These are phyloP conservation scores for Coemansia sp. DNA, from an alignment of 192 early-diverging fungal species.

Conservation along the genomic window DNA sequence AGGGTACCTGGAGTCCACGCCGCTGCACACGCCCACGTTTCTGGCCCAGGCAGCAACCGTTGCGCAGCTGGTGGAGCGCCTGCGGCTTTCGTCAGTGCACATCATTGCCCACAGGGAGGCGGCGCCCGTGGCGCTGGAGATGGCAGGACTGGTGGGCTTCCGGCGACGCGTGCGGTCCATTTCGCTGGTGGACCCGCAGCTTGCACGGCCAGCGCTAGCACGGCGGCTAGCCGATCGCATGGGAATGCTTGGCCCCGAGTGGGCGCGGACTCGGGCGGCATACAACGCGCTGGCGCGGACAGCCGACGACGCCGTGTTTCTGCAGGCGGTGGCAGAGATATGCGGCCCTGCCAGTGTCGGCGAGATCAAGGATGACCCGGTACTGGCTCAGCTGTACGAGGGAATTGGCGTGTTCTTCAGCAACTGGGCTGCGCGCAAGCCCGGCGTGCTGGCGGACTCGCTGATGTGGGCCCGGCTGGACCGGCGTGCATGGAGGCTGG, in stretches of 20 bases:
- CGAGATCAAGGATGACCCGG: conserved; percentile 45
- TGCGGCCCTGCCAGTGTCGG: conserved; percentile 31
- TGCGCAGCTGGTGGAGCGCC: conserved; percentile 40
- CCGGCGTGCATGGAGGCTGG: conserved; percentile 33
- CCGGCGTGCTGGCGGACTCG: conserved; percentile 33
- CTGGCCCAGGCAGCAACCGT: conserved; percentile 38
- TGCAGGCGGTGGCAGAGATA: conserved; percentile 33
- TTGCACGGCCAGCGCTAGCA: conserved; percentile 18
- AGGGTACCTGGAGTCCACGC: conserved; percentile 44
- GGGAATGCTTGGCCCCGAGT: conserved; percentile 39
- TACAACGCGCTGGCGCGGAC: conserved; percentile 50
- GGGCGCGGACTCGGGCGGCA: conserved; percentile 47
- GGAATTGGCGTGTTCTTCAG: conserved; percentile 52
- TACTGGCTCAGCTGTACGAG: conserved; percentile 46
- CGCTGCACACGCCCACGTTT: conserved; percentile 26
- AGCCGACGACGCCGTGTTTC: conserved; percentile 36
- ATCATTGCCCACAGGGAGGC: conserved; percentile 42
- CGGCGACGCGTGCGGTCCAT: conserved; percentile 42
- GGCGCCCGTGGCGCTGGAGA: conserved; percentile 48
- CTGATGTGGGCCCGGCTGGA: conserved; percentile 40
- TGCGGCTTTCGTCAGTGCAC: conserved; percentile 40
- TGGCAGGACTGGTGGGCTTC: conserved; percentile 45
- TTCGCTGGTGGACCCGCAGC: conserved; percentile 34
- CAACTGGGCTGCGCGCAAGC: conserved; percentile 37
- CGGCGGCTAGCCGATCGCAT: conserved; percentile 21